Base-by-base conservation (phyloP, 2,329 filamentous ascomycete genomes). In the Pezicula rhizophila region DNA sequence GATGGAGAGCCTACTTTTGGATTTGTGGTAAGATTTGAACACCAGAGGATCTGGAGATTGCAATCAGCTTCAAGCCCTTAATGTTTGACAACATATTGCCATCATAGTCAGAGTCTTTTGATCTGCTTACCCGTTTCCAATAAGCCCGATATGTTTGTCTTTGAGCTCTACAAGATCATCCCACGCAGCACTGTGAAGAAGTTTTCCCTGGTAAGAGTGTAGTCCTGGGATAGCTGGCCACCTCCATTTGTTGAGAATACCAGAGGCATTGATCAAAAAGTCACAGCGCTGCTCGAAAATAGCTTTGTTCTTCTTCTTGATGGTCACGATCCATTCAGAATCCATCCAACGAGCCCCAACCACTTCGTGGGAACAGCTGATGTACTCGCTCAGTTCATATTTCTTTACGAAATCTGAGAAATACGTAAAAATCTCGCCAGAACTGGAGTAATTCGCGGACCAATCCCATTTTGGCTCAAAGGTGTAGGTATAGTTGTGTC, bases 1-100 rank as follows among this genome's bases (percentile, higher is more conserved):
- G n/a, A n/a, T n/a, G n/a, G n/a, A n/a, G n/a, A n/a, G n/a, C n/a
- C n/a, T n/a, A n/a, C 0, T 70, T 64, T 47, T 72, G 70, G 39
- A 74, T 72, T 1, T 65, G 65, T 3, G 73, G 73, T 5, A 75
- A 66, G 3, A 76, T 64, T 52, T 76, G 73, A 17, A 74, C 72
- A 8, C 69, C 71, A 8, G 72, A 71, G 34, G 66, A 52, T 37
- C 53, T 57, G 15, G 6, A n/a, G n/a, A n/a, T n/a, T n/a, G n/a
- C n/a, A n/a, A n/a, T n/a, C n/a, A n/a, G n/a, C n/a, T n/a, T n/a
- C n/a, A n/a, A n/a, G n/a, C n/a, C n/a, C n/a, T n/a, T n/a, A n/a
- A n/a, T n/a, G n/a, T n/a, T n/a, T n/a, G n/a, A n/a, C n/a, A n/a
- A n/a, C n/a, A n/a, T n/a, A n/a, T n/a, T n/a, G n/a, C n/a, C n/a